A percentile compares a stretch with the other conserved stretches of the same genome.
These are phyloP conservation scores for Starmerella bombicola DNA, from an alignment of 805 yeast species.

Conservation along the genomic window DNA sequence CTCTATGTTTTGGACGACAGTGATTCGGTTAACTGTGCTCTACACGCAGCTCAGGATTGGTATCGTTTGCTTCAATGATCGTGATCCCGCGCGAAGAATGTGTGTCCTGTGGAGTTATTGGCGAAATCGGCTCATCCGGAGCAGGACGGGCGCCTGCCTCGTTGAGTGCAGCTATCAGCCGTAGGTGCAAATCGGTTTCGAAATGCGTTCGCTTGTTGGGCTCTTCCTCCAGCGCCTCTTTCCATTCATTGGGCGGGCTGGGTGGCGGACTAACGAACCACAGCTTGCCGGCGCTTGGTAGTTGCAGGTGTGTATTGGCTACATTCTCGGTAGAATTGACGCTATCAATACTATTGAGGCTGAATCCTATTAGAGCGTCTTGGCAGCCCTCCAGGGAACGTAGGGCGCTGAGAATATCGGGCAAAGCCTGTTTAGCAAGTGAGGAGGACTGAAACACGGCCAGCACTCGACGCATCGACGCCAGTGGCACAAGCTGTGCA, in stretches of 20 bases:
- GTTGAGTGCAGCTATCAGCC: constrained; percentile 15
- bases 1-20: too few relatives aligned
- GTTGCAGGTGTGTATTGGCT: constrained; percentile 10
- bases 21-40: too few relatives aligned
- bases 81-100: constrained; percentile 12
- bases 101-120: constrained; percentile 1
- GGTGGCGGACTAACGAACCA: constrained; percentile 23
- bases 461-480: constrained; percentile 20
- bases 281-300: constrained; percentile 22
- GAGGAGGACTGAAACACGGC: constrained; percentile 16
- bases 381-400: background rate
- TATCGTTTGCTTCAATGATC: constrained; percentile 12
- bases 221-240: constrained; percentile 17
- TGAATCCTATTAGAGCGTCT: constrained; percentile 13
- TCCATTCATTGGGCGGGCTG: constrained; percentile 24
- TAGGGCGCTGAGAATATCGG: constrained; percentile 1
- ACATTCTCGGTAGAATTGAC: constrained; percentile 4
- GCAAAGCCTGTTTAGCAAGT: constrained; percentile 14
- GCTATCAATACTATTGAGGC: too few relatives aligned
- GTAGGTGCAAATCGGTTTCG: constrained; percentile 19
- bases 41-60: constrained; percentile 13
- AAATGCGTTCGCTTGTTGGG: constrained; percentile 20
- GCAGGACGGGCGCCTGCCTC: constrained; percentile 1
- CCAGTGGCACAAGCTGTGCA: constrained; percentile 15
- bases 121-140: constrained; percentile 1